phyloP scores from a whole-genome alignment of 345 rosid species.

The Citrus trifoliata region DNA sequence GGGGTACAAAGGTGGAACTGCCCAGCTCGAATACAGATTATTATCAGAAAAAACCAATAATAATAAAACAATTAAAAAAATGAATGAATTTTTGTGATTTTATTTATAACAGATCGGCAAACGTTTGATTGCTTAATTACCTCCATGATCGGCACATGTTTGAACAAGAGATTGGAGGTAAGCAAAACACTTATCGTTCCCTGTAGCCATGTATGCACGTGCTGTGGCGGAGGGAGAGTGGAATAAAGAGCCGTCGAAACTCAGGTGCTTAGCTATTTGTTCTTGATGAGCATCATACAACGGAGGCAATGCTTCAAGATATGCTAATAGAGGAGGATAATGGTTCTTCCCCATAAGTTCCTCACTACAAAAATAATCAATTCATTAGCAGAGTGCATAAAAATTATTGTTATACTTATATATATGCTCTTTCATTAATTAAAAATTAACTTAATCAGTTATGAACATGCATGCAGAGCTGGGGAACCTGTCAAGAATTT shows the following conservation, averaged over 20 bases:
- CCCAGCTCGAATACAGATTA: conserved; percentile 16
- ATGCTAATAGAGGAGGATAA: conserved; percentile 42
- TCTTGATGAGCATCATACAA: conserved; percentile 19
- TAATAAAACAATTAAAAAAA: no score
- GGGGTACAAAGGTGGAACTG: conserved; percentile 53
- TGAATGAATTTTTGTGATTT: no score
- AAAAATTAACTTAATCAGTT: neutral
- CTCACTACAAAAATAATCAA: conserved; percentile 29
- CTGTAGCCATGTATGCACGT: conserved; percentile 49
- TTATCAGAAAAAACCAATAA: neutral
- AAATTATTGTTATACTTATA: no score
- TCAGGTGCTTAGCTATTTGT: conserved; percentile 20
- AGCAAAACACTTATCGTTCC: conserved; percentile 36
- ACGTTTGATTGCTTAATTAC: conserved; percentile 5
- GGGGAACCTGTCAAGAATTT: conserved; percentile 37
- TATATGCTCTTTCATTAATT: no score
- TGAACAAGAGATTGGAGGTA: conserved; percentile 46
- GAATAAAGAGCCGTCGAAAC: conserved; percentile 48
- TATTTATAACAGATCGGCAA: neutral
- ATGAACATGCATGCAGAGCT: no score
- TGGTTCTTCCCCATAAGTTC: conserved; percentile 25
- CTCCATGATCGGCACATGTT: conserved; percentile 36
- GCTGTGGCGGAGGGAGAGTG: conserved; percentile 78
- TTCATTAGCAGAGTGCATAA: no score
- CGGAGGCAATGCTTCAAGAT: conserved; percentile 44